Evolutionary conservation across 441 rosid genomes (phyloP), one percentile per base, ranked within the genome.

Genomic region (Arabidopsis hybrid): DNA sequence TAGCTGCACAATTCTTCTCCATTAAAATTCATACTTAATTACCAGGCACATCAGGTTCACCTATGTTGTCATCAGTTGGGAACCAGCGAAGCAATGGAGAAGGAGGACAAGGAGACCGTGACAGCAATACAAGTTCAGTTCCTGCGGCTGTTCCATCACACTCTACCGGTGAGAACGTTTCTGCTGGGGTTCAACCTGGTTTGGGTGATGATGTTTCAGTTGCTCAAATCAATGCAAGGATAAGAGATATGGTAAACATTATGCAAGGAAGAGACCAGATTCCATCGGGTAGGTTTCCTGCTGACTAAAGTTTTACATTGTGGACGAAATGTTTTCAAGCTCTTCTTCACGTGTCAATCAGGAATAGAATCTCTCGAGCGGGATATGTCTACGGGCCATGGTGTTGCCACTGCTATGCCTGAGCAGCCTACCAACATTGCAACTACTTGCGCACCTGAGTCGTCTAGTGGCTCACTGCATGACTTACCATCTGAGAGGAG

Each of bases 41-140:
- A 62, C 35, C 80, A 89, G 98, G 91, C 69, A 79, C 89, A 3
- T 59, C 91, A 8, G 39, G 80, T 34, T 88, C 95, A 26, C 91
- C 95, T n/a, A 73, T 81, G 50, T 74, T 88, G 69, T 82, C 97
- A 59, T 78, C 85, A 10, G 69, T 79, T 67, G 93, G 92, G 74
- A 77, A 80, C 75, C 84, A 90, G 77, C 65, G 70, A 67, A 82
- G 74, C 71, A 84, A 69, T 72, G 86, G 80, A 32, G 89, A 81
- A 39, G 89, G 84, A 50, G 65, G 68, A 62, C 93, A 80, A 73
- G 91, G 83, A 58, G 89, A 82, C 59, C 86, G 14, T 42, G 71
- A 79, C 53, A 83, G 60, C 71, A 64, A 60, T 84, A 71, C 91
- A 32, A 84, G 80, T 69, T 62, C 89, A 36, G 75, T 73, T 75